Evolutionary conservation across 345 rosid species (phyloP).

Genomic region (Populus simonii): DNA sequence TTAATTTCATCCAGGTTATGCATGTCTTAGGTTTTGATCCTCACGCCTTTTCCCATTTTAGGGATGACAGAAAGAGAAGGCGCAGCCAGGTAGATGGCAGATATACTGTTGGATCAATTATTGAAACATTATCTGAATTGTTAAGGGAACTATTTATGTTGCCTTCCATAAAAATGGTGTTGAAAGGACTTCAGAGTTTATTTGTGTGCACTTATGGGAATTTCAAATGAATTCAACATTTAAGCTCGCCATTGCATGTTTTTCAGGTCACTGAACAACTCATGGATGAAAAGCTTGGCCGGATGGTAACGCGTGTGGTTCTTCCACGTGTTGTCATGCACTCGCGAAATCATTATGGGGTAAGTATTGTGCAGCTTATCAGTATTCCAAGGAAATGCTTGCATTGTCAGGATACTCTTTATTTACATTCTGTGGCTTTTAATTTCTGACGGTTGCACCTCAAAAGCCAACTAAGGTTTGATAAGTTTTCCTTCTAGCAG

Average conservation of each 20-base stretch:
- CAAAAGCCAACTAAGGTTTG: constrained; percentile 9
- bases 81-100: constrained; percentile 62
- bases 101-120: background rate
- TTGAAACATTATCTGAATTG: background rate
- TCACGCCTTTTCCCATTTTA: constrained; percentile 96
- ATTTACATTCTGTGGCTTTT: constrained; percentile 2
- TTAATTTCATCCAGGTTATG: constrained; percentile 67
- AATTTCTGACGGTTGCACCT: constrained; percentile 5
- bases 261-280: constrained; percentile 75
- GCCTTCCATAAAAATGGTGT: background rate
- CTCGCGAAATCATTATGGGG: constrained; percentile 96
- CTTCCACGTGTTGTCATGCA: constrained; percentile 98
- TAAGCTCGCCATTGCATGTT: background rate
- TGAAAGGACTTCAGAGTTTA: background rate
- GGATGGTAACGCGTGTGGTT: constrained; percentile 88
- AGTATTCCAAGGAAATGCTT: background rate
- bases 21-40: constrained; percentile 99
- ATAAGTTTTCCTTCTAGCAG: constrained; percentile 36
- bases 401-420: background rate
- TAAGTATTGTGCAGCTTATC: constrained; percentile 14
- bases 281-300: constrained; percentile 92
- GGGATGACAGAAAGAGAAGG: constrained; percentile 97
- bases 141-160: background rate
- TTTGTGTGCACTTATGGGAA: background rate
- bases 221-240: background rate